Evolutionary conservation across 768 basidiomycete genomes (phyloP).

Genomic region (Tricholomella constricta): DNA sequence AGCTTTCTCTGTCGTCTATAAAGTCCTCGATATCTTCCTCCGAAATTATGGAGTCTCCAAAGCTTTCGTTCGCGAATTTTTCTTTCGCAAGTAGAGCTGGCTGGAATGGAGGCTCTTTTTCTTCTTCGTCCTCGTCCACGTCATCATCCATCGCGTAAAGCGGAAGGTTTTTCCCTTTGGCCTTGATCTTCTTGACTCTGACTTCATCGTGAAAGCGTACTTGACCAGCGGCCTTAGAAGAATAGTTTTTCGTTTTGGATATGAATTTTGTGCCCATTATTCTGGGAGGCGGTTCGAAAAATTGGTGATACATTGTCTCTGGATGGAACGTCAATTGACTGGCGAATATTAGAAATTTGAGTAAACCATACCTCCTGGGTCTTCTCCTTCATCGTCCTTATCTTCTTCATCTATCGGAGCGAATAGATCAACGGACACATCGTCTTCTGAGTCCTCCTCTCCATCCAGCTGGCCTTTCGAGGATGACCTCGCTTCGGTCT

Average conservation of each 20-base stretch:
- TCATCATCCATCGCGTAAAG: constrained; percentile 46
- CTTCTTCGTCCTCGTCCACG: constrained; percentile 37
- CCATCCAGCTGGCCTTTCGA: constrained; percentile 62
- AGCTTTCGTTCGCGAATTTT: constrained; percentile 27
- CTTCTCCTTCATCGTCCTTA: constrained; percentile 48
- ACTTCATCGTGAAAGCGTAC: constrained; percentile 86
- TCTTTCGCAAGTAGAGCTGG: not conserved
- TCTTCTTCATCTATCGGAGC: constrained; percentile 53
- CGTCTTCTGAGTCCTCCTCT: constrained; percentile 45
- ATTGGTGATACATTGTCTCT: constrained; percentile 77
- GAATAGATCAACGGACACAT: constrained; percentile 66
- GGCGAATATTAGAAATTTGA: not conserved
- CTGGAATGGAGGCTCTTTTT: constrained; percentile 20
- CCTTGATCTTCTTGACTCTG: constrained; percentile 76
- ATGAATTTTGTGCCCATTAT: constrained; percentile 15
- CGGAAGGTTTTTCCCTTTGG: constrained; percentile 66
- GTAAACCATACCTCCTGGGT: constrained; percentile 38
- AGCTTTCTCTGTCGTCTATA: constrained; percentile 21
- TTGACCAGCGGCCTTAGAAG: constrained; percentile 33
- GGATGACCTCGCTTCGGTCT: constrained; percentile 64
- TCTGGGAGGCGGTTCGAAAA: constrained; percentile 68
- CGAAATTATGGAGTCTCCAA: constrained; percentile 28
- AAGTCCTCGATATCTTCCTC: constrained; percentile 36
- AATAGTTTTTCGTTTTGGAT: constrained; percentile 20
- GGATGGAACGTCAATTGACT: constrained; percentile 6